phyloP scores from a whole-genome alignment of 208 protist genomes.

The Wallacemonas rigidus region DNA sequence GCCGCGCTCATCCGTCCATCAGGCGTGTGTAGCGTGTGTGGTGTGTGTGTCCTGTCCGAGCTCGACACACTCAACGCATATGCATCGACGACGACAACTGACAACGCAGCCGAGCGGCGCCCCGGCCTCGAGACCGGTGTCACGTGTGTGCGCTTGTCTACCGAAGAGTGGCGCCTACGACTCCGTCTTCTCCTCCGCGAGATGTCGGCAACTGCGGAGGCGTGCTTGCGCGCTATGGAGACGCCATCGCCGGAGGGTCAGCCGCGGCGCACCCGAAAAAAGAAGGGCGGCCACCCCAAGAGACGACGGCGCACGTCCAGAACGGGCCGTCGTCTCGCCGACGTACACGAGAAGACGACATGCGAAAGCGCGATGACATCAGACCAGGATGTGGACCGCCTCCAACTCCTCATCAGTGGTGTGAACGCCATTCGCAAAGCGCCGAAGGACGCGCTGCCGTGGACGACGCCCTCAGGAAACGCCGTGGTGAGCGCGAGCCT shows the following conservation, averaged over 20 bases:
- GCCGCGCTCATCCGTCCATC: neutral
- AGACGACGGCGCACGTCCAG: neutral
- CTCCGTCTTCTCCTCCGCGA: constrained; percentile 59
- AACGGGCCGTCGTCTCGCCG: constrained; percentile 1
- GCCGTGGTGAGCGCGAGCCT: no score
- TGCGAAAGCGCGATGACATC: no score
- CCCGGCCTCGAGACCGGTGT: no score
- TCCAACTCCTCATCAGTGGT: neutral
- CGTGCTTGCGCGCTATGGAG: neutral
- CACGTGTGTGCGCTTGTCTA: neutral
- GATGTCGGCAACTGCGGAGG: constrained; percentile 18
- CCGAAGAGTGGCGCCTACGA: constrained; percentile 8
- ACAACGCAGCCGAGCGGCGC: no score
- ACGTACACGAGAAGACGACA: no score
- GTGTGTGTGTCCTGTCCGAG: neutral
- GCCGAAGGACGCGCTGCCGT: neutral
- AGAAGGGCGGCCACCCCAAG: constrained; percentile 21
- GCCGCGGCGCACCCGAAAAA: constrained; percentile 16
- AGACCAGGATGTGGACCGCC: no score
- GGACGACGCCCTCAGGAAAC: neutral
- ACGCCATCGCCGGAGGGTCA: constrained; percentile 22
- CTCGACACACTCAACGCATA: neutral
- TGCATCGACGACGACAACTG: no score
- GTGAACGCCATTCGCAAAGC: neutral
- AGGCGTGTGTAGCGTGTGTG: constrained; percentile 27